Evolutionary conservation across 2,329 filamentous ascomycete genomes (phyloP), one percentile per base, ranked within the genome.

Genomic region (Aspergillus sp.): DNA sequence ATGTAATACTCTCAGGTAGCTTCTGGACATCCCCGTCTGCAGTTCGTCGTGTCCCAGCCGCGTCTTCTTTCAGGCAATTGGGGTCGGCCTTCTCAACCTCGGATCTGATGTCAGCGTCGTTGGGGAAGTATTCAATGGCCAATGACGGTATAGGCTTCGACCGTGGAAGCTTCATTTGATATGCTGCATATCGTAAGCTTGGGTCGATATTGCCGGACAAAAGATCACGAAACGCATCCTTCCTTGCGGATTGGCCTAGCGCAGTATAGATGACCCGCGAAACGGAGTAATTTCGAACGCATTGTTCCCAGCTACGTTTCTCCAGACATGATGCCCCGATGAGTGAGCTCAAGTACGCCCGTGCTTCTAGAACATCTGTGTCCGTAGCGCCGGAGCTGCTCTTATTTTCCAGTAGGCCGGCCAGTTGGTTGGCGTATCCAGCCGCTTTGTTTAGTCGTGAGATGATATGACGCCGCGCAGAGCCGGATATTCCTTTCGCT

Each of bases 101-200:
- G 26, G 82, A 75, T 0, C 89, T 83, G 13, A 96, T 77, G 8
- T 81, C 74, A 1, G 78, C 68, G 22, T 85, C 83, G 11, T 79
- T 78, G 2, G 90, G 88, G 65, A 98, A 96, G 59, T 88, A 87
- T 63, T 89, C 88, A 65, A 87, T 87, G 2, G 91, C 89, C 62
- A 98, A 89, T 7, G 86, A 84, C 0, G 89, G 83, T 48, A 96
- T 88, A 3, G 93, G 88, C 53, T 92, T 85, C 2, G 92, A 96
- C 43, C 95, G 87, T 0, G 93, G 90, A 32, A 96, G 85, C 71
- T 93, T 89, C 71, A 92, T 83, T 74, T 96, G 92, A 73, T 98
- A 98, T 17, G 95, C 92, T 36, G 93, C 93, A 73, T 96, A 98
- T 62, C 93, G 88, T 67, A 99, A 90, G 61, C 92, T 96, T 2